phyloP scores from a whole-genome alignment of 2,329 filamentous ascomycete species.

The Mariannaea sp. region DNA sequence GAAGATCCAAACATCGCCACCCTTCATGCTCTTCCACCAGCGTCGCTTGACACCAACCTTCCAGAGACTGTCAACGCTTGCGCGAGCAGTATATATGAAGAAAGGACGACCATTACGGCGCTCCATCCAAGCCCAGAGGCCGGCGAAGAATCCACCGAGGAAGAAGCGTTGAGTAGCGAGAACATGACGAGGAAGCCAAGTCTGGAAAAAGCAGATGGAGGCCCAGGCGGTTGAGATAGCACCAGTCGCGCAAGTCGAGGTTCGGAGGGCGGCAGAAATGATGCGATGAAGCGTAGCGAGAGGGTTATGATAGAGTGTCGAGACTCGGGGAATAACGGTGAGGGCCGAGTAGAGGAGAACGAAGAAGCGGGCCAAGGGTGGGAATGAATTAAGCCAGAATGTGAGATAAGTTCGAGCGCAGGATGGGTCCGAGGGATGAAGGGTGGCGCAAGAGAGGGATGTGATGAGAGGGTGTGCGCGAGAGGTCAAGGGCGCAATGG shows the following conservation, averaged over 20 bases:
- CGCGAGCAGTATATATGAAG: constrained; percentile 78
- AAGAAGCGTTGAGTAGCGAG: constrained; percentile 88
- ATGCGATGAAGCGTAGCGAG: constrained; percentile 69
- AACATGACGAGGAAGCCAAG: constrained; percentile 72
- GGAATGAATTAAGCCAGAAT: constrained; percentile 85
- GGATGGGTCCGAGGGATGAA: constrained; percentile 87
- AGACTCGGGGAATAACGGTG: constrained; percentile 68
- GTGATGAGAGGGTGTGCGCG: constrained; percentile 86
- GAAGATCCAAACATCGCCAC: constrained; percentile 85
- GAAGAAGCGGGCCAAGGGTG: constrained; percentile 76
- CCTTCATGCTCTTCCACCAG: constrained; percentile 82
- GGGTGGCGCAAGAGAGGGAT: constrained; percentile 83
- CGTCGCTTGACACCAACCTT: constrained; percentile 91
- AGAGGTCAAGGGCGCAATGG: constrained; percentile 77
- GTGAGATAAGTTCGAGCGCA: constrained; percentile 86
- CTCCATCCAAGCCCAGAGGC: constrained; percentile 83
- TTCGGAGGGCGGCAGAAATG: constrained; percentile 70
- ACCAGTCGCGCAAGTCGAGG: constrained; percentile 75
- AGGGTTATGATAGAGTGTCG: constrained; percentile 70
- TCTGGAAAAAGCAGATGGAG: constrained; percentile 86
- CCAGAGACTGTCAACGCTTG: constrained; percentile 84
- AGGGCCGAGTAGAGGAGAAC: constrained; percentile 74
- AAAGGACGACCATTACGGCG: constrained; percentile 65
- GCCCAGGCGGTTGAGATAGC: constrained; percentile 89
- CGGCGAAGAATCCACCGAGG: constrained; percentile 82